These are phyloP conservation scores for Arachnopeziza araneosa DNA, from an alignment of 2,329 filamentous ascomycete genomes.

Conservation along the genomic window DNA sequence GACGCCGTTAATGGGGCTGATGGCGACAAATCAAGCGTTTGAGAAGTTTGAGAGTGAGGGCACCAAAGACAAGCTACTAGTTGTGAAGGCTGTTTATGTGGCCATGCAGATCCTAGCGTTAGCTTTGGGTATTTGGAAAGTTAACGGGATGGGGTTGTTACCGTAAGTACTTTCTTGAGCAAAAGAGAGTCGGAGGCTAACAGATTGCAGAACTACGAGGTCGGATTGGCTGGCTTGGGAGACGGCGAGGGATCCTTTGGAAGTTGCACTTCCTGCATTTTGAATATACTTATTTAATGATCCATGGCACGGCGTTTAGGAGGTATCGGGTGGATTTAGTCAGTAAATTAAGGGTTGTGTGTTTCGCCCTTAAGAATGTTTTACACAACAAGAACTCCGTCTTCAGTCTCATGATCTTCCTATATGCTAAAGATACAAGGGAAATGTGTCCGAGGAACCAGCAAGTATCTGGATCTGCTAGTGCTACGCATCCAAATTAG, in stretches of 20 bases:
- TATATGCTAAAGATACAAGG: too few species aligned
- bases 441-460: too few species aligned
- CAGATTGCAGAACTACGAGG: constrained; percentile 67
- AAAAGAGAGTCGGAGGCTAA: constrained; percentile 24
- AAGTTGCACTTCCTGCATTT: constrained; percentile 31
- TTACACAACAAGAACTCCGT: background rate
- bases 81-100: constrained; percentile 84
- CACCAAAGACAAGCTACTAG: constrained; percentile 66
- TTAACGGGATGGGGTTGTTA: constrained; percentile 91
- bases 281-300: constrained; percentile 11
- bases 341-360: background rate
- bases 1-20: constrained; percentile 79
- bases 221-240: constrained; percentile 99
- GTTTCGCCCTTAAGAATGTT: background rate
- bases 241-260: constrained; percentile 30
- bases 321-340: background rate
- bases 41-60: constrained; percentile 81
- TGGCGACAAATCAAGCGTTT: constrained; percentile 83
- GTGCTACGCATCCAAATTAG: too few species aligned
- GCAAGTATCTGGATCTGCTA: too few species aligned
- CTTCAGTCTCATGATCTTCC: too few species aligned
- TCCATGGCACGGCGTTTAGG: background rate
- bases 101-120: constrained; percentile 80
- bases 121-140: constrained; percentile 87
- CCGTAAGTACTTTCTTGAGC: constrained; percentile 55